A percentile compares a stretch with the other conserved stretches of the same genome.
phyloP scores from a whole-genome alignment of 176 grass and related monocot genomes.

The Triticum aestivum region DNA sequence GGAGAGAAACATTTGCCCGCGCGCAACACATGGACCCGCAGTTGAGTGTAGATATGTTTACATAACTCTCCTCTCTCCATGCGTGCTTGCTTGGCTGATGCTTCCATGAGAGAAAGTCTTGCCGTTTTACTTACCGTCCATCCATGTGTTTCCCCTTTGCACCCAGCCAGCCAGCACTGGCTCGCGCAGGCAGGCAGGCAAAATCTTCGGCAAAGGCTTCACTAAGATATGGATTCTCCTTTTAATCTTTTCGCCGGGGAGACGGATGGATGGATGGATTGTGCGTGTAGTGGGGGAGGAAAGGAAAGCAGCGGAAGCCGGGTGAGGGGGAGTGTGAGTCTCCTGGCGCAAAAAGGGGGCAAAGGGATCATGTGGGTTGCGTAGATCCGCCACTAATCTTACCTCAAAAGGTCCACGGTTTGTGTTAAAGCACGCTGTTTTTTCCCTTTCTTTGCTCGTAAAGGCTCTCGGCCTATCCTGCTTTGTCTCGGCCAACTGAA shows the following conservation, averaged over 20 bases:
- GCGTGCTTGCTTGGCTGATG: neutral
- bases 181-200: neutral
- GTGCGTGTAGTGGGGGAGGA: slow-evolving; percentile 26
- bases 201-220: slow-evolving; percentile 39
- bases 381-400: slow-evolving; percentile 87
- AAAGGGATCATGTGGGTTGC: slow-evolving; percentile 64
- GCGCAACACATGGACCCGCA: neutral
- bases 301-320: neutral
- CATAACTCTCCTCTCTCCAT: neutral
- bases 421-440: slow-evolving; percentile 44
- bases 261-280: neutral
- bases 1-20: neutral
- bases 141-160: slow-evolving; percentile 28
- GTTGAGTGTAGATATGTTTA: slow-evolving; percentile 22
- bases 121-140: neutral
- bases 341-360: slow-evolving; percentile 39
- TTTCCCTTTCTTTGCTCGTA: slow-evolving; percentile 37
- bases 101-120: neutral
- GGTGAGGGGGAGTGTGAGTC: slow-evolving; percentile 4
- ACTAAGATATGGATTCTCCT: slow-evolving; percentile 21
- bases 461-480: neutral
- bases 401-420: slow-evolving; percentile 49
- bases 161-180: slow-evolving; percentile 21
- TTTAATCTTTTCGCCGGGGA: slow-evolving; percentile 34
- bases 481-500: slow-evolving; percentile 31